Base-by-base conservation (phyloP, 345 rosid species). In the Anastatica hierochuntica region DNA sequence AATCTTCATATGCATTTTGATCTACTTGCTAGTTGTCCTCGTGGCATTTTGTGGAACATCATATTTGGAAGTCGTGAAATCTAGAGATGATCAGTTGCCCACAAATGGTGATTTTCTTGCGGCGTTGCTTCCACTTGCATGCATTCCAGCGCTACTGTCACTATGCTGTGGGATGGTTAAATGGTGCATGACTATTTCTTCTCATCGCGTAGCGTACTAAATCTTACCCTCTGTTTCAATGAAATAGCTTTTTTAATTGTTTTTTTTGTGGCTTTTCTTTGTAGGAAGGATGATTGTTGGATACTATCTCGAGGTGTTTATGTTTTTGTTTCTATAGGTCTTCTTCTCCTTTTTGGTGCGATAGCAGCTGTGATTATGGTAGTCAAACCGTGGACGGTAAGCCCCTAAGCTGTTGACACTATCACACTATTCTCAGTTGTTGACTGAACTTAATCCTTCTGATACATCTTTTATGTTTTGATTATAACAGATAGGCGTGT, bases 221-320 rank as follows among this genome's bases (percentile, higher is more conserved):
- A 14, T 5, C 40, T 49, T 47, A 17, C 61, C 35, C 14, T 39
- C 35, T 19, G 51, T 48, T 52, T 11, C 31, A 58, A 40, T n/a
- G 29, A 19, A 47, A 51, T 64, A 4, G 20, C 35, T 17, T 13
- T 60, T 62, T 13, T 60, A 34, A 48, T 49, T 53, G 29, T 56
- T 46, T 16, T 13, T 60, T 62, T 14, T 59, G 31, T 60, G 55
- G 35, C 46, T 61, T 49, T 63, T 53, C 44, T 62, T 64, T 77
- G 63, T 86, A 88, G 99, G 99, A 94, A 85, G 73, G 97, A 94
- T 51, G 99, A 94, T 63, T 76, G 67, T 70, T 94, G 99, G 97
- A 94, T 74, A 67, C 79, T 94, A 56, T 94, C 99, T 64, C 84
- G 72, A 52, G 97, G 90, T 66, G 95, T 81, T 54, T 82, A 80